Evolutionary conservation across 2,329 filamentous ascomycete species (phyloP), one percentile per base, ranked within the genome.

Genomic region (Hymenoscyphus salicellus): DNA sequence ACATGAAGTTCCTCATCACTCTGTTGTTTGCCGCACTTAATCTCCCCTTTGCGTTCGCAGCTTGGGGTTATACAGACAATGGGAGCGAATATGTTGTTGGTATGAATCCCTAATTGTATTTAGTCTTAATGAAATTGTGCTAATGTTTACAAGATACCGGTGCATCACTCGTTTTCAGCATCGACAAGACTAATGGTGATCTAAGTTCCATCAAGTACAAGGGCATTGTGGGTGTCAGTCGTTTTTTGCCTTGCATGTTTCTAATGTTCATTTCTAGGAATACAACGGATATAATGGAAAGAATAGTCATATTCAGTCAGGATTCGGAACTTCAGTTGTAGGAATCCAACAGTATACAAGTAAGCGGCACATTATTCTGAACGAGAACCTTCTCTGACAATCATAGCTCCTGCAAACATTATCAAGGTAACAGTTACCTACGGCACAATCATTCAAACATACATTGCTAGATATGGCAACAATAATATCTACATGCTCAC

Each of bases 401-500:
- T 46, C 20, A 5, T 23, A 66, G 59, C 58, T 33, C 65, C 16
- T 46, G 71, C 65, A 28, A 72, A 74, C 59, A 73, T 77, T 64
- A 77, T 77, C 66, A 77, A 76, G 60, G 75, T 78, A 10, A 73
- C 75, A 0, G 76, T 77, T 28, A 70, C 69, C 20, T 72, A 75
- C 59, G 75, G 75, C 46, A 75, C 74, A 0, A 68, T 77, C 0
- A 75, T 76, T 67, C 75, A 78, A 61, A 76, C 76, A 60, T 71
- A 78, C 32, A 71, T 77, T 23, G 68, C 76, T 46, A 70, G 76
- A 56, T 77, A 77, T 66, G 75, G 74, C 60, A 76, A 78, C 69
- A 74, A 76, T 63, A 77, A 78, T 59, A 73, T 77, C 14, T 79
- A 80, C 63, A 77, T 80, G 36, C 78, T 79, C 66, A 79, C 78